Evolutionary conservation across 495 filamentous ascomycete genomes (phyloP).

Genomic region (Penicillium diatomitis): DNA sequence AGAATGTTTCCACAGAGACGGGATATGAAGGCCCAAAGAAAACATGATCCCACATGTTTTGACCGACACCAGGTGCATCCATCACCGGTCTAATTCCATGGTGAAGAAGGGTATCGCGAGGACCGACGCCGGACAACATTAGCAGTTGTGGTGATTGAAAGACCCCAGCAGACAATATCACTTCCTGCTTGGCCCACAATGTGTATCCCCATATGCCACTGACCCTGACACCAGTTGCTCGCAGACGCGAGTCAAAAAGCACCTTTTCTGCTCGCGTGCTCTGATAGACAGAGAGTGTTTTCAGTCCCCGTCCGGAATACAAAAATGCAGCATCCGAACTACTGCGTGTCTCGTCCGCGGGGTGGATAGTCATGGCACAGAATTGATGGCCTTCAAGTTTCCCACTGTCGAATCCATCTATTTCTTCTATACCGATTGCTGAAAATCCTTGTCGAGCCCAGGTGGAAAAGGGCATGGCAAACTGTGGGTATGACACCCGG

Average conservation of each 20-base stretch:
- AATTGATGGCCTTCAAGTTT: conserved; percentile 32
- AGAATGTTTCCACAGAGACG: conserved; percentile 30
- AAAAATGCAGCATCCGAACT: conserved; percentile 34
- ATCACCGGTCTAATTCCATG: conserved; percentile 4
- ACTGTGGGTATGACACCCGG: conserved; percentile 26
- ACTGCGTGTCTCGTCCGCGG: conserved; percentile 20
- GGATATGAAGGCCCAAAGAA: conserved; percentile 15
- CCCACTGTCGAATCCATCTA: conserved; percentile 21
- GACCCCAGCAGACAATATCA: conserved; percentile 10
- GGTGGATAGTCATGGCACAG: conserved; percentile 25
- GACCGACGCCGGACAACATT: conserved; percentile 10
- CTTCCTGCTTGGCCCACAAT: conserved; percentile 6
- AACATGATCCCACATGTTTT: conserved; percentile 13
- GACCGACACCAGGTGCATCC: conserved; percentile 8
- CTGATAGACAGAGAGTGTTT: conserved; percentile 9
- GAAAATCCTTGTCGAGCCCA: conserved; percentile 21
- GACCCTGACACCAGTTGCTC: conserved; percentile 16
- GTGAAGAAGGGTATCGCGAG: not conserved
- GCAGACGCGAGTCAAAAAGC: conserved; percentile 11
- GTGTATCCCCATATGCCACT: conserved; percentile 3
- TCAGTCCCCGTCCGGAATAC: not conserved
- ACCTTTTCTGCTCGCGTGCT: conserved; percentile 19
- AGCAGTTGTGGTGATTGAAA: conserved; percentile 12
- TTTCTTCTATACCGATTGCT: conserved; percentile 18
- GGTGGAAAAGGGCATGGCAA: conserved; percentile 22